A percentile compares a stretch with the other conserved stretches of the same genome.
phyloP scores from a whole-genome alignment of 2,329 filamentous ascomycete species.

The Xylaria digitata region DNA sequence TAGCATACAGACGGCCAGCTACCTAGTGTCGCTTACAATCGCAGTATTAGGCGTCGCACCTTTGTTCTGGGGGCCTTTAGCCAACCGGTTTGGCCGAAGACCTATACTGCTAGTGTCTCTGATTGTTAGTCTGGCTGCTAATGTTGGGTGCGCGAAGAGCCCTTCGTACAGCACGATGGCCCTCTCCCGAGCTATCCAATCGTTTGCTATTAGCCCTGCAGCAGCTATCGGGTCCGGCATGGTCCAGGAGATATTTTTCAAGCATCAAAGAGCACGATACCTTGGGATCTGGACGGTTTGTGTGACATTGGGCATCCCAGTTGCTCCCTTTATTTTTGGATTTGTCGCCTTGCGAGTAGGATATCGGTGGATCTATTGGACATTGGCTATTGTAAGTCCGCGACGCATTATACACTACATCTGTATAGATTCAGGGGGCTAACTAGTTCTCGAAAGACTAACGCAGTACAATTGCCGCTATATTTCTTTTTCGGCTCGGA shows the following conservation, averaged over 20 bases:
- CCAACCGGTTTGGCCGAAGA: conserved; percentile 30
- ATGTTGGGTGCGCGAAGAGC: conserved; percentile 31
- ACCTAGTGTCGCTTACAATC: conserved; percentile 29
- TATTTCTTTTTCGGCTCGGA: conserved; percentile 34
- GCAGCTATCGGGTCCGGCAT: conserved; percentile 32
- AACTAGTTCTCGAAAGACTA: conserved; percentile 18
- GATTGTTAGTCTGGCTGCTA: conserved; percentile 23
- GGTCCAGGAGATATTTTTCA: conserved; percentile 34
- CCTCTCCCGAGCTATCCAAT: conserved; percentile 21
- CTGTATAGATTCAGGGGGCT: not conserved
- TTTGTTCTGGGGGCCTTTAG: conserved; percentile 31
- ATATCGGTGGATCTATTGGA: conserved; percentile 37
- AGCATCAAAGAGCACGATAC: conserved; percentile 29
- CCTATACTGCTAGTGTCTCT: conserved; percentile 32
- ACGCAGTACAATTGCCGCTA: conserved; percentile 21
- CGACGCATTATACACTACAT: not conserved
- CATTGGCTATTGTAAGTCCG: conserved; percentile 32
- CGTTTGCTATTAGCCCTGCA: conserved; percentile 30
- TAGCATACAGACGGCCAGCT: conserved; percentile 30
- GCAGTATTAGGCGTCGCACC: conserved; percentile 31
- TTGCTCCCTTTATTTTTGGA: conserved; percentile 33
- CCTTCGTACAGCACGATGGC: conserved; percentile 30
- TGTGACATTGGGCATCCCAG: conserved; percentile 31
- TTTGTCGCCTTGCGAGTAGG: conserved; percentile 33
- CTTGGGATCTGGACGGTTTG: conserved; percentile 35